Evolutionary conservation across 352 stramenopile species (phyloP), one percentile per base, ranked within the genome.

Genomic region (Globisporangium viniferum): DNA sequence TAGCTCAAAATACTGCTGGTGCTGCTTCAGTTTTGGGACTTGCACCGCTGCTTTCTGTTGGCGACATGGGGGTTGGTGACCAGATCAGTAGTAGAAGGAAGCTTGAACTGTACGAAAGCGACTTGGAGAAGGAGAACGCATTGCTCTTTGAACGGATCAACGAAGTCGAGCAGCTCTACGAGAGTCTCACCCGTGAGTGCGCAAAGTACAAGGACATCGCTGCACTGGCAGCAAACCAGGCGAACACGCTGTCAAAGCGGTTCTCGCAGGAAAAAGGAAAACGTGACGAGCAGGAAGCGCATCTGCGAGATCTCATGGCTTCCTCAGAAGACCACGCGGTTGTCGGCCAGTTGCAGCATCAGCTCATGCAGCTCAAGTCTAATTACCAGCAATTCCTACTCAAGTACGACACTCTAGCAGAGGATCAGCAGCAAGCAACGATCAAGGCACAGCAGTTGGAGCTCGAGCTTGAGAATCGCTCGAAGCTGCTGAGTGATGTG

Each of bases 241-340:
- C 85, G 1, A 88, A 91, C 48, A 72, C 73, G 3, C 56, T 94
- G 10, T 80, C 79, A 10, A 77, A 72, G 15, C 72, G 78, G 46
- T 66, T 68, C 15, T 71, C 66, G 2, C 79, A 84, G 57, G 74
- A 81, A 22, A 80, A 80, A n/a, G 58, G 71, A 12, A 79, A 88
- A 33, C 66, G 80, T 9, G 74, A 90, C 2, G 74, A 91, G 35
- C 70, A 92, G 29, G 77, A 92, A 36, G 76, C 93, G 5, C 80
- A 88, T 12, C 63, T 92, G 7, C 73, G 75, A 5, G 82, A 97
- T 39, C 70, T 96, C 15, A 91, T 93, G 64, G 80, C 75, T 0
- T 78, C 86, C 0, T 94, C 79, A 2, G 93, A 98, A 68, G 94
- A 98, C 70, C 90, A 97, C 51, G 81, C 90, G 4, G 80, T 98